phyloP scores from a whole-genome alignment of 345 rosid genomes.

The Eucalyptus sideroxylon region DNA sequence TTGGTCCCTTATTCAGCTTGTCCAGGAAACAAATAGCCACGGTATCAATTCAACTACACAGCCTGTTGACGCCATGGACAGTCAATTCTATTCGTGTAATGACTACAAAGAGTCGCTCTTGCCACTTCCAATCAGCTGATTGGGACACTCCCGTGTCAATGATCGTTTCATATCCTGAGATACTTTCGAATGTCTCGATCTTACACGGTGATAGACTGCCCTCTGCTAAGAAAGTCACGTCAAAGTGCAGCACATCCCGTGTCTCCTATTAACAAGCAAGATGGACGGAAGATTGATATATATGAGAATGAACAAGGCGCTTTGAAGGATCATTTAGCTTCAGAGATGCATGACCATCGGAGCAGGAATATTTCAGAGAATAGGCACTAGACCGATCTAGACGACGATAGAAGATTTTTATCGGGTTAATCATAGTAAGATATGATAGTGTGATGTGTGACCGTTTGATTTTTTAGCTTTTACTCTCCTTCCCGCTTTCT shows the following conservation, averaged over 20 bases:
- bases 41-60: constrained; percentile 15
- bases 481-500: neutral
- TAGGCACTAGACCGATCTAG: neutral
- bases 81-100: constrained; percentile 7
- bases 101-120: constrained; percentile 11
- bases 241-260: neutral
- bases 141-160: constrained; percentile 4
- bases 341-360: neutral
- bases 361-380: neutral
- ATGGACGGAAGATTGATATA: neutral
- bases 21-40: constrained; percentile 22
- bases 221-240: neutral
- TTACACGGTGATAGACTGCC: neutral
- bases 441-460: neutral
- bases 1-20: constrained; percentile 72
- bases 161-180: neutral
- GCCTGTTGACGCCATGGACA: constrained; percentile 4
- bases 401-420: neutral
- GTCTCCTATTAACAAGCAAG: neutral
- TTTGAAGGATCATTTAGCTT: neutral
- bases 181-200: neutral
- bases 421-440: neutral
- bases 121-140: constrained; percentile 8
- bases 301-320: neutral
- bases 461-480: neutral